Evolutionary conservation across 2,329 filamentous ascomycete genomes (phyloP).

Genomic region (Xylaria sp.): DNA sequence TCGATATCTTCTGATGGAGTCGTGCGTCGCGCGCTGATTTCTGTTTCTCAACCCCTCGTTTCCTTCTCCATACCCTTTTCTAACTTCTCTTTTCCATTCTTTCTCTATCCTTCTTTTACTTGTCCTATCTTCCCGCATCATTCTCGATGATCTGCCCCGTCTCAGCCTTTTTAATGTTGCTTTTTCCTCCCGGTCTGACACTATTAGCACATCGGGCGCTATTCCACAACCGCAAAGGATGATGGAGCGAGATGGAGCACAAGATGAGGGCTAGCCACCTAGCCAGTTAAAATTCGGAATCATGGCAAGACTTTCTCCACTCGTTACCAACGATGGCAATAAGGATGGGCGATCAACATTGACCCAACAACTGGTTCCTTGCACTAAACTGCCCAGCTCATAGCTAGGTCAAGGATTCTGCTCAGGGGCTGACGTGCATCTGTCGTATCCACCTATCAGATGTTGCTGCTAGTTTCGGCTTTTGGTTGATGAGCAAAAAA

Average conservation of each 20-base stretch:
- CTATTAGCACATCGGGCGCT: constrained; percentile 4
- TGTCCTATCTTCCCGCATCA: neutral
- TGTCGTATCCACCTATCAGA: constrained; percentile 8
- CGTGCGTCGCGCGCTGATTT: neutral
- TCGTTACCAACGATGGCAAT: constrained; percentile 15
- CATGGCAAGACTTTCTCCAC: neutral
- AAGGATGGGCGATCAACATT: constrained; percentile 21
- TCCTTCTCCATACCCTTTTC: neutral
- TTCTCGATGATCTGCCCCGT: neutral
- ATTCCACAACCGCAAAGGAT: constrained; percentile 10
- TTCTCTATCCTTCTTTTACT: neutral
- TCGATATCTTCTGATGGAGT: neutral
- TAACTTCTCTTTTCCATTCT: neutral
- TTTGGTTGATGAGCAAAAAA: neutral
- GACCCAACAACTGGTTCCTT: constrained; percentile 9
- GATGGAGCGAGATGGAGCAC: constrained; percentile 13
- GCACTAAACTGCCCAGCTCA: constrained; percentile 8
- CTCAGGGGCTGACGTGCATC: constrained; percentile 22
- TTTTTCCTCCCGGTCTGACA: constrained; percentile 4
- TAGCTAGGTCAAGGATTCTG: constrained; percentile 15
- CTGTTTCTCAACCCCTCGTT: neutral
- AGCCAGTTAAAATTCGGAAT: constrained; percentile 17
- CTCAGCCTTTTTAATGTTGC: neutral
- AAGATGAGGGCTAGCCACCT: constrained; percentile 24
- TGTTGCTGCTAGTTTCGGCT: neutral